These are phyloP conservation scores for Gnomoniopsis smithogilvyi DNA, from an alignment of 2,329 filamentous ascomycete genomes.

Conservation along the genomic window DNA sequence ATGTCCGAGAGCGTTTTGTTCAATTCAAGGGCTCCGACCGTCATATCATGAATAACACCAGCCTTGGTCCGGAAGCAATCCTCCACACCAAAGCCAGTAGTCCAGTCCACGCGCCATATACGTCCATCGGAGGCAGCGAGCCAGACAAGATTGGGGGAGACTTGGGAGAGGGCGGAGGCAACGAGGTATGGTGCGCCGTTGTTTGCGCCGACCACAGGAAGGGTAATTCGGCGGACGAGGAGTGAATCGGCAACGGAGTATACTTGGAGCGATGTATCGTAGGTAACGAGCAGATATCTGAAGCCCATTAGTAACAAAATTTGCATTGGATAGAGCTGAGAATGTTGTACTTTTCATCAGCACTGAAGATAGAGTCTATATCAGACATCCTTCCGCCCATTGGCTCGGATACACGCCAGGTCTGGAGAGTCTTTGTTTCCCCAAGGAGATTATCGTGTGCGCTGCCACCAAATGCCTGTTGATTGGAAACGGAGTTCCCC, in stretches of 20 bases:
- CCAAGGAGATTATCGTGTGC: not conserved
- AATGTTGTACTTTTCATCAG: conserved; percentile 55
- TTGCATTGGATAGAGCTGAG: not conserved
- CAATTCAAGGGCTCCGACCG: conserved; percentile 36
- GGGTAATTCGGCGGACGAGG: conserved; percentile 67
- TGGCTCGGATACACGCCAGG: conserved; percentile 60
- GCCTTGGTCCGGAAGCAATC: conserved; percentile 41
- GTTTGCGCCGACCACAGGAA: conserved; percentile 36
- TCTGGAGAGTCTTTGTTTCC: conserved; percentile 6
- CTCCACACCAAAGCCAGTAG: conserved; percentile 39
- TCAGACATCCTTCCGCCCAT: conserved; percentile 65
- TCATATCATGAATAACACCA: conserved; percentile 43
- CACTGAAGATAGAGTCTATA: conserved; percentile 60
- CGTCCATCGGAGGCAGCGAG: conserved; percentile 56
- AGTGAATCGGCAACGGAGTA: conserved; percentile 81
- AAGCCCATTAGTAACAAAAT: conserved; percentile 19
- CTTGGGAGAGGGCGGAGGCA: conserved; percentile 38
- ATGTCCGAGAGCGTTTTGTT: conserved; percentile 38
- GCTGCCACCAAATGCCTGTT: not conserved
- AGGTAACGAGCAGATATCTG: conserved; percentile 73
- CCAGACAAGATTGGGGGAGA: conserved; percentile 50
- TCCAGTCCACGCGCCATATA: conserved; percentile 59
- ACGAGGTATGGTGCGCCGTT: conserved; percentile 37
- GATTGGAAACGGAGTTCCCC: not conserved
- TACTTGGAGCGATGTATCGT: conserved; percentile 72